phyloP scores from a whole-genome alignment of 257 asterid genomes.

The Solanum chilense region DNA sequence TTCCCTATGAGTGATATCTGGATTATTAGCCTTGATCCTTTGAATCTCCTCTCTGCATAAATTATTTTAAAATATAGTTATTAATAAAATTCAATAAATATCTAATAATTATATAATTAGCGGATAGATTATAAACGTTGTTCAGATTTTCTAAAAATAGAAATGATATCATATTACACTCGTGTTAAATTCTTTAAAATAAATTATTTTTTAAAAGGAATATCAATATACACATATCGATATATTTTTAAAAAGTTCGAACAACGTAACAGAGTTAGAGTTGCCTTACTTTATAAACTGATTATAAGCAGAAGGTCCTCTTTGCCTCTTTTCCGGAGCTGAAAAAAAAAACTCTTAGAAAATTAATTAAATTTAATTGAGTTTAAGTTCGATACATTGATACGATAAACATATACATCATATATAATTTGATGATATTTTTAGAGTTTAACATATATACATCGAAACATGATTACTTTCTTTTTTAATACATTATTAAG shows the following conservation, averaged over 20 bases:
- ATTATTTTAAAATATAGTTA: not conserved
- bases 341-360: not conserved
- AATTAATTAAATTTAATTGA: not conserved
- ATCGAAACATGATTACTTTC: not conserved
- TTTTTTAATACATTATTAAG: not conserved
- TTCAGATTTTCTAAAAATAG: not conserved
- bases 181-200: not conserved
- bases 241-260: not conserved
- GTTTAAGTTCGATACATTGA: not conserved
- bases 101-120: not conserved
- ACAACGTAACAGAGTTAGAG: not conserved
- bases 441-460: not conserved
- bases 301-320: slow-evolving; percentile 88
- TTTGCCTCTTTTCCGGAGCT: slow-evolving; percentile 90
- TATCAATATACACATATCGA: too few species aligned
- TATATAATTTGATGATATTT: not conserved
- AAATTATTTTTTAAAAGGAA: not conserved
- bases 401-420: not conserved
- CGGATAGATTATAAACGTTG: not conserved
- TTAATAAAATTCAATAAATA: not conserved
- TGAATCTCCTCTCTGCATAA: slow-evolving; percentile 70
- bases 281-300: slow-evolving; percentile 78
- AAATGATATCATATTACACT: not conserved
- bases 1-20: slow-evolving; percentile 79
- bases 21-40: slow-evolving; percentile 80